Conservation (phyloP, 1,284 basidiomycete genomes). For the Pyrrhoderma lamaoense region DNA sequence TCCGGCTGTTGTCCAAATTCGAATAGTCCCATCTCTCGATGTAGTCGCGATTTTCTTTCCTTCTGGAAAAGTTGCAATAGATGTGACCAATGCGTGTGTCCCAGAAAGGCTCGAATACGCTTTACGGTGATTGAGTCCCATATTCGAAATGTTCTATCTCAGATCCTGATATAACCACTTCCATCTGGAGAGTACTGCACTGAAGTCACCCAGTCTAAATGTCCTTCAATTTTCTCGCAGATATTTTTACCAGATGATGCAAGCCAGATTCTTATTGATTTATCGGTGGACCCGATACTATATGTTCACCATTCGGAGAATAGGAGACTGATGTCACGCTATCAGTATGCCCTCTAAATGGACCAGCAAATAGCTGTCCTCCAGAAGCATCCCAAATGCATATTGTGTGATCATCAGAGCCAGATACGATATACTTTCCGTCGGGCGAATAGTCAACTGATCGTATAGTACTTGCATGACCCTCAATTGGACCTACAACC, state of each 20-base stretch:
- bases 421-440: constrained; percentile 9
- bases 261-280: constrained; percentile 97
- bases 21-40: background rate
- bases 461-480: constrained; percentile 2
- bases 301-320: constrained; percentile 12
- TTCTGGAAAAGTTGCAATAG: no score
- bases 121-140: no score
- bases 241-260: constrained; percentile 25
- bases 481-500: constrained; percentile 5
- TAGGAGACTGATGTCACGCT: constrained; percentile 32
- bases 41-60: background rate
- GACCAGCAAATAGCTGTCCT: constrained; percentile 16
- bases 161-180: no score
- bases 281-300: constrained; percentile 90
- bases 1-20: background rate
- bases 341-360: constrained; percentile 34
- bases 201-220: background rate
- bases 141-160: no score
- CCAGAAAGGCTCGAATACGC: no score
- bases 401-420: constrained; percentile 9
- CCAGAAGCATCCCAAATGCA: constrained; percentile 11
- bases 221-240: background rate
- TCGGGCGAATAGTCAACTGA: constrained; percentile 15
- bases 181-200: background rate
- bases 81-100: no score